These are phyloP conservation scores for Trichosporon sp. DNA, from an alignment of 1,284 basidiomycete species.

Conservation along the genomic window DNA sequence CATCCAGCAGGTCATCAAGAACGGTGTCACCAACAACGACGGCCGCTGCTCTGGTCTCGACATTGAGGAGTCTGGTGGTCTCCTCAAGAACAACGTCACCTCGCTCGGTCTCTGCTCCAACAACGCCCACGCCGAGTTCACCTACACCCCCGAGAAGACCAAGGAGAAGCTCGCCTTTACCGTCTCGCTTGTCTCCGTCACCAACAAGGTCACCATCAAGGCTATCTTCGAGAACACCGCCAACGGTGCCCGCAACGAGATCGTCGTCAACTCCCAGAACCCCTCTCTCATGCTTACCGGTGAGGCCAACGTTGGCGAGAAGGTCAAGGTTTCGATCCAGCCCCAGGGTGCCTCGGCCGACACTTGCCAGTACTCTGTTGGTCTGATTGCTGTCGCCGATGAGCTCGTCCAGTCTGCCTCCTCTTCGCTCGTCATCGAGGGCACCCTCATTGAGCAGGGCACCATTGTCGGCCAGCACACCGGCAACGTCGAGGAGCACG, in stretches of 20 bases:
- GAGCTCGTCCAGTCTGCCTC: slow-evolving; percentile 3
- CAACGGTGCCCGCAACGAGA: slow-evolving; percentile 13
- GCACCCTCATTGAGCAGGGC: slow-evolving; percentile 10
- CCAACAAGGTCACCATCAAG: slow-evolving; percentile 19
- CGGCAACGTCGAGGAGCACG: slow-evolving; percentile 2
- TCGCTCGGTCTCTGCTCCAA: slow-evolving; percentile 27
- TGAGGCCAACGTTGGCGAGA: slow-evolving; percentile 7
- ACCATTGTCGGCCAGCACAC: slow-evolving; percentile 9
- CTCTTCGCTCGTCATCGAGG: neutral
- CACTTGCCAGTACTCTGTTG: slow-evolving; percentile 26
- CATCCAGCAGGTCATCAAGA: slow-evolving; percentile 23
- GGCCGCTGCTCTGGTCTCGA: slow-evolving; percentile 23
- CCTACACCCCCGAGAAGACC: slow-evolving; percentile 21
- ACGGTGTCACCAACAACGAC: slow-evolving; percentile 30
- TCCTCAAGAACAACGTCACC: slow-evolving; percentile 23
- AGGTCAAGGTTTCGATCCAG: slow-evolving; percentile 19
- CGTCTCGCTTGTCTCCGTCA: slow-evolving; percentile 21
- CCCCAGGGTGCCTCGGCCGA: slow-evolving; percentile 20
- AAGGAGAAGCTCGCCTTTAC: slow-evolving; percentile 22
- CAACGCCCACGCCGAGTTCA: slow-evolving; percentile 22
- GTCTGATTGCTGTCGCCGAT: slow-evolving; percentile 5
- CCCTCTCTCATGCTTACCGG: slow-evolving; percentile 4
- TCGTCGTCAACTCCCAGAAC: slow-evolving; percentile 21
- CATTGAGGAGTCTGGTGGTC: slow-evolving; percentile 10
- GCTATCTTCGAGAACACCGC: slow-evolving; percentile 20